Conservation (phyloP, 2,329 filamentous ascomycete genomes). For the Epichloe hybrida region DNA sequence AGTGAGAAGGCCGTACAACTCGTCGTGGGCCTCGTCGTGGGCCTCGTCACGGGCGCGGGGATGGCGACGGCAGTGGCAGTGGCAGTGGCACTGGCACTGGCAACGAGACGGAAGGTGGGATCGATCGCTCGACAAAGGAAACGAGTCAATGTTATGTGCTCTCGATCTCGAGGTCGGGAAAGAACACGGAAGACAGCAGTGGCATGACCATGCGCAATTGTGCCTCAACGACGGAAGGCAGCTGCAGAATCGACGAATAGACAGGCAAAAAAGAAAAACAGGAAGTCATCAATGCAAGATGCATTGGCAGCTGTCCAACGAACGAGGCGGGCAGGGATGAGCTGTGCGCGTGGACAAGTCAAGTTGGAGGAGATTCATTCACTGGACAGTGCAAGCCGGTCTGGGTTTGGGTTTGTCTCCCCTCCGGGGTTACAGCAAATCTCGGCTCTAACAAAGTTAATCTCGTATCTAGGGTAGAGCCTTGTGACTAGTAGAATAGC, state of each 20-base stretch:
- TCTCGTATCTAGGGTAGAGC: too few species aligned
- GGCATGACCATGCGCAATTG: neutral
- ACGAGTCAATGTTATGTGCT: neutral
- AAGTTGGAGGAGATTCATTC: too few species aligned
- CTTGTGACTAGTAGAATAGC: too few species aligned
- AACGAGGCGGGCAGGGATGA: neutral
- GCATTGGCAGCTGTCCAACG: neutral
- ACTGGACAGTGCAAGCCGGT: neutral
- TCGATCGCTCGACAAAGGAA: neutral
- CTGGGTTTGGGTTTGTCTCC: too few species aligned
- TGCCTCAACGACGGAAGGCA: neutral
- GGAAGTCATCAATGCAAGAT: neutral
- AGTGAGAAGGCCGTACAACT: neutral
- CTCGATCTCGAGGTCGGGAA: neutral
- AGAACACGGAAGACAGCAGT: neutral
- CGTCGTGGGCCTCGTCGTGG: neutral
- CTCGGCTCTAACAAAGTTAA: too few species aligned
- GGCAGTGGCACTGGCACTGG: neutral
- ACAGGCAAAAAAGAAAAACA: neutral
- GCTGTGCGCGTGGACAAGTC: neutral
- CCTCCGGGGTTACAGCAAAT: too few species aligned
- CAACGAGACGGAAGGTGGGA: neutral
- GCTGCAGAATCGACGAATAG: neutral
- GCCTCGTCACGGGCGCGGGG: neutral
- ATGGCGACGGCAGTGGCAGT: too few species aligned